phyloP scores from a whole-genome alignment of 2,329 filamentous ascomycete species.

The Ophiostoma novo-ulmi region DNA sequence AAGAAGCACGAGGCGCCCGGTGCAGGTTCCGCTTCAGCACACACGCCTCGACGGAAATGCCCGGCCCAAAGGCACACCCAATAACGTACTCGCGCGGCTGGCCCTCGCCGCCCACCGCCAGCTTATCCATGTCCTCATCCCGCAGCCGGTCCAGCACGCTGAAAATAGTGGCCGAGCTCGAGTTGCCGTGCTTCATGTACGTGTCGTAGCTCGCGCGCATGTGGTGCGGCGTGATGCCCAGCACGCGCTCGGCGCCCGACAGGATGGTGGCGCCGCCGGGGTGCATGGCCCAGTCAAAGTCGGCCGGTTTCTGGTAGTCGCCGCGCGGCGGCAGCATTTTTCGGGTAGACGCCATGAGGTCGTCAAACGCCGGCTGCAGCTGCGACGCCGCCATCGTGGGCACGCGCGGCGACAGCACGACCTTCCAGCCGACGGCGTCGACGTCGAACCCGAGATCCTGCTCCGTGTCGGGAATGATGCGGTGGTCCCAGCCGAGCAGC shows the following conservation, averaged over 20 bases:
- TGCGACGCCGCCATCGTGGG: conserved; percentile 51
- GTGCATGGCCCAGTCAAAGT: conserved; percentile 71
- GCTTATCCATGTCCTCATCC: conserved; percentile 53
- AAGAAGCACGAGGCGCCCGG: conserved; percentile 39
- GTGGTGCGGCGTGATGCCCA: conserved; percentile 57
- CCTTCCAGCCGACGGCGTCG: conserved; percentile 61
- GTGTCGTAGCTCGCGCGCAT: conserved; percentile 65
- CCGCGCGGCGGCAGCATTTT: conserved; percentile 33
- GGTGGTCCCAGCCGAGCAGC: conserved; percentile 61
- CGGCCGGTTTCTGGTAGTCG: conserved; percentile 43
- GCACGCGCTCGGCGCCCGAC: conserved; percentile 53
- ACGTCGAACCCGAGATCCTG: conserved; percentile 61
- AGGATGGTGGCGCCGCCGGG: conserved; percentile 64
- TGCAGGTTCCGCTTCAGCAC: conserved; percentile 48
- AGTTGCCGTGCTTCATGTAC: conserved; percentile 65
- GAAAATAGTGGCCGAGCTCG: conserved; percentile 63
- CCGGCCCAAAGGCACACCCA: conserved; percentile 65
- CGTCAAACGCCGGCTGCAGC: conserved; percentile 50
- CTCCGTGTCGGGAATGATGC: conserved; percentile 57
- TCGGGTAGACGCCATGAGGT: conserved; percentile 41
- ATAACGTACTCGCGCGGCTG: conserved; percentile 53
- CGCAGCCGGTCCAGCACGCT: conserved; percentile 60
- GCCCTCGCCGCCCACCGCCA: conserved; percentile 47
- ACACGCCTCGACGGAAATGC: conserved; percentile 64
- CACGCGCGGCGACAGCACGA: conserved; percentile 57